Percentiles rank a stretch among this genome's conserved stretches.
Evolutionary conservation across 352 stramenopile genomes (phyloP).

Genomic region (Phytophthora palmivora): DNA sequence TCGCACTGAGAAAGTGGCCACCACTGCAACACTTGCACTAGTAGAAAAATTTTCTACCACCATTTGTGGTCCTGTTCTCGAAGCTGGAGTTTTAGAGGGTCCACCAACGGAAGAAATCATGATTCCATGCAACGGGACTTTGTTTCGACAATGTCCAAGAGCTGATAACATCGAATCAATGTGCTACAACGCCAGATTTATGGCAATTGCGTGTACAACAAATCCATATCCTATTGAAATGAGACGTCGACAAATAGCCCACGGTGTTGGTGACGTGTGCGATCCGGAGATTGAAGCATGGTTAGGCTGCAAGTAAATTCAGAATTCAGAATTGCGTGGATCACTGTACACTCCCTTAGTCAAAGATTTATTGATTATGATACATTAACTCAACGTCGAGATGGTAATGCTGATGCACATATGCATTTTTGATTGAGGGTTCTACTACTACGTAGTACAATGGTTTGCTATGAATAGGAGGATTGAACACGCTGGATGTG

Average conservation of each 20-base stretch:
- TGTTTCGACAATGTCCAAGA: constrained; percentile 32
- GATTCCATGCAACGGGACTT: constrained; percentile 31
- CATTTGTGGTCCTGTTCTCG: constrained; percentile 20
- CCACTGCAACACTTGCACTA: constrained; percentile 2
- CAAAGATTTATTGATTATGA: no score
- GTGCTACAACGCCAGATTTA: constrained; percentile 35
- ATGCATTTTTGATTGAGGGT: no score
- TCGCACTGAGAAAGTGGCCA: constrained; percentile 15
- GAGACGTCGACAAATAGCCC: constrained; percentile 15
- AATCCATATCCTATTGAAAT: constrained; percentile 32
- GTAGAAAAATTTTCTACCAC: constrained; percentile 16
- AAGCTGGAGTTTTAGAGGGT: constrained; percentile 9
- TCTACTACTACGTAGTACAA: no score
- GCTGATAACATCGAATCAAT: constrained; percentile 9
- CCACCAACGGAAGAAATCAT: constrained; percentile 11
- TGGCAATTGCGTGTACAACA: constrained; percentile 30
- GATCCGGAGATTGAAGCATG: constrained; percentile 19
- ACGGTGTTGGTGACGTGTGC: constrained; percentile 10
- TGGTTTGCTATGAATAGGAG: no score
- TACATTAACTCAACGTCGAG: no score
- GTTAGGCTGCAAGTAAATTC: constrained; percentile 17
- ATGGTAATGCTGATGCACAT: no score
- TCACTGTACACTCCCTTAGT: no score
- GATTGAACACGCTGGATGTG: no score
- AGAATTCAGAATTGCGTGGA: background rate